Evolutionary conservation across 441 rosid species (phyloP).

Genomic region (Metrosideros polymorpha): DNA sequence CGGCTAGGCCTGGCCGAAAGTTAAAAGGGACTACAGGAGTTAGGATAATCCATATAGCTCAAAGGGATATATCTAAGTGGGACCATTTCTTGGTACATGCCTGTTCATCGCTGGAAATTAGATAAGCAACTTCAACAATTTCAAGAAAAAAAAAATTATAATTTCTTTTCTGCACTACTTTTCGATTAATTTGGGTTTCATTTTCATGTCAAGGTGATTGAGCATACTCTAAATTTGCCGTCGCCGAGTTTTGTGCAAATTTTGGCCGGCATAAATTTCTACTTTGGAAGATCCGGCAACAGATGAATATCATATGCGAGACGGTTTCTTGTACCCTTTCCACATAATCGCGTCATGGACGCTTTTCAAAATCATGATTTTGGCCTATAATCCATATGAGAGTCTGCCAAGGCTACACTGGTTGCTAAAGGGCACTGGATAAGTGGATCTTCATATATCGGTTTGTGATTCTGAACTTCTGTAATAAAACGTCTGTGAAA

Average conservation of each 20-base stretch:
- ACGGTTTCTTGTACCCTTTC: neutral
- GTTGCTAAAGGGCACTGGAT: neutral
- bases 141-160: neutral
- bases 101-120: neutral
- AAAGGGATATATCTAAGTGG: neutral
- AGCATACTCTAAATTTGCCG: neutral
- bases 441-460: neutral
- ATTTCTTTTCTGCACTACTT: neutral
- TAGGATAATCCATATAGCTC: neutral
- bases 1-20: neutral
- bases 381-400: neutral
- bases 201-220: neutral
- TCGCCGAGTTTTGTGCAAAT: neutral
- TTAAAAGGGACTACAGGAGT: neutral
- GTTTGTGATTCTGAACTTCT: neutral
- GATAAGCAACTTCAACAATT: neutral
- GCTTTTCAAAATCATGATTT: neutral
- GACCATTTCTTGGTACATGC: neutral
- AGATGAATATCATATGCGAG: neutral
- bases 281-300: neutral
- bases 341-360: neutral
- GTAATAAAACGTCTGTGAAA: neutral
- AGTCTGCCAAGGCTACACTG: neutral
- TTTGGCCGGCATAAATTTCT: neutral
- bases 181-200: neutral